Evolutionary conservation across 371 early-diverging fungal species (phyloP), one percentile per base, ranked within the genome.

Genomic region (Basidiobolus meristosporus): DNA sequence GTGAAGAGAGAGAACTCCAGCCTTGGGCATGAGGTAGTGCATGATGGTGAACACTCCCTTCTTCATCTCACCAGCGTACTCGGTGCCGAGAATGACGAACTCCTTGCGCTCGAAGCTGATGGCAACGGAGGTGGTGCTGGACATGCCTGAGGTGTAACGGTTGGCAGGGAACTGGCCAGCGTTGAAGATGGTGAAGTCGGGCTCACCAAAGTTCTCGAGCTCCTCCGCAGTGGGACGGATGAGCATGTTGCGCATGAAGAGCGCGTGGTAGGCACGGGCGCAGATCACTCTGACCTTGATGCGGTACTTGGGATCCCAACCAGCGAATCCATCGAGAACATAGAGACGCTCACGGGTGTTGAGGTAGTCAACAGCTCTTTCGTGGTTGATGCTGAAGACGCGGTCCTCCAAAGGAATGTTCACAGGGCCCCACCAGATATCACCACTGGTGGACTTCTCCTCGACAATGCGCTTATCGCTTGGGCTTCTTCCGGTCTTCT

Each of bases 41-140:
- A 96, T 93, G 40, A 96, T 90, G 20, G 92, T 90, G 60, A 95
- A 91, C 44, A 73, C 66, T 44, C 96, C 96, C 75, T 95, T 95
- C 70, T 93, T 96, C 96, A 96, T 96, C 66, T 96, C 96, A 46
- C 96, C 96, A 37, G 96, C 96, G 52, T 96, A 96, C 57, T 90
- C 84, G 44, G 92, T 88, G 40, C 96, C 96, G 32, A 96, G 73
- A 46, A 96, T 92, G 40, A 96, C 90, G 68, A 76, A 68, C 48
- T 75, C 75, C 7, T 50, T 49, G 32, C 68, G 65, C 41, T 77
- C 74, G 50, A 96, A 96, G 68, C 83, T 81, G 59, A 96, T 63
- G 15, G 89, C 69, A 37, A 96, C 77, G 26, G 81, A 80, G 38
- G 96, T 96, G 46, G 78, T 73, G 29, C 87, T 87, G 39, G 91